Percentiles rank a stretch among this genome's conserved stretches.
Conservation (phyloP, 768 basidiomycete species). For the Aureoboletus auriporus region DNA sequence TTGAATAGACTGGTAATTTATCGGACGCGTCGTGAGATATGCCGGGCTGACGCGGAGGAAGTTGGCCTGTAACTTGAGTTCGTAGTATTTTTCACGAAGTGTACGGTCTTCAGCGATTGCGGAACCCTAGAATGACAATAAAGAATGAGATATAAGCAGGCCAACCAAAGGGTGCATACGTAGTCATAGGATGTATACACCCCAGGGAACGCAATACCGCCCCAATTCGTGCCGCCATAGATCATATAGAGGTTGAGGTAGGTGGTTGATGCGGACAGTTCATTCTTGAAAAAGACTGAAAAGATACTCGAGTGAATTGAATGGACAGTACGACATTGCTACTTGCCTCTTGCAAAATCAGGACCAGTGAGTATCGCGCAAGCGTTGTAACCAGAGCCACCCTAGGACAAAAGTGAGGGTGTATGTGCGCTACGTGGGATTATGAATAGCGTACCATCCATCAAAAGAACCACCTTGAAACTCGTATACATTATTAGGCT, state of each 20-base stretch:
- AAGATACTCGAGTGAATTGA: slow-evolving; percentile 3
- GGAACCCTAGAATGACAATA: slow-evolving; percentile 34
- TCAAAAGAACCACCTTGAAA: slow-evolving; percentile 48
- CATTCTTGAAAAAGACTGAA: slow-evolving; percentile 21
- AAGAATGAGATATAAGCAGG: not conserved
- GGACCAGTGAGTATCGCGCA: slow-evolving; percentile 23
- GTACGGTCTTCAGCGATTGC: slow-evolving; percentile 50
- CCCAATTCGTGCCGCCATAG: slow-evolving; percentile 65
- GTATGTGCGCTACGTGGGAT: not conserved
- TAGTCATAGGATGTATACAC: slow-evolving; percentile 64
- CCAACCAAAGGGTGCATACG: slow-evolving; percentile 18
- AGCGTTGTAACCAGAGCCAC: slow-evolving; percentile 19
- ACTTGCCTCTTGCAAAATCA: slow-evolving; percentile 21
- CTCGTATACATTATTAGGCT: slow-evolving; percentile 22
- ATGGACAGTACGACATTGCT: not conserved
- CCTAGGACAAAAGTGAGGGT: slow-evolving; percentile 10
- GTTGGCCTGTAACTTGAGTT: slow-evolving; percentile 48
- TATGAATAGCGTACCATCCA: slow-evolving; percentile 44
- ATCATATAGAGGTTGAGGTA: slow-evolving; percentile 51
- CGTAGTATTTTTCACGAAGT: slow-evolving; percentile 51
- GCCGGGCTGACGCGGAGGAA: slow-evolving; percentile 49
- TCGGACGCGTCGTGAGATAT: slow-evolving; percentile 44
- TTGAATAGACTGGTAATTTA: slow-evolving; percentile 37
- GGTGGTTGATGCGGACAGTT: slow-evolving; percentile 12
- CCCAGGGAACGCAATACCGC: slow-evolving; percentile 50